phyloP scores from a whole-genome alignment of 805 yeast species.

The Candida krabiensis region DNA sequence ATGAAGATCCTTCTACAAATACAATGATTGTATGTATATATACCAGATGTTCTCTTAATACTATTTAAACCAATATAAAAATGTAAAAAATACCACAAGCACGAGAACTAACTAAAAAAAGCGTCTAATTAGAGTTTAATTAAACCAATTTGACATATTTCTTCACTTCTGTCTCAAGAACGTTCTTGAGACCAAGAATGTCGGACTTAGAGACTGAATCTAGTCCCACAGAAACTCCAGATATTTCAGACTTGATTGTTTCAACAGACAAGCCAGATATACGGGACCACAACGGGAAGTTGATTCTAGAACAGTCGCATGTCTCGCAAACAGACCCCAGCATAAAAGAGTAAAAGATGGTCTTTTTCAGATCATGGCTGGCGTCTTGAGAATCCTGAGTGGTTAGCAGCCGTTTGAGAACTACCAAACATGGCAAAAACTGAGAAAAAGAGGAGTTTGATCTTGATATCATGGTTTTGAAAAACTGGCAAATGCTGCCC shows the following conservation, averaged over 20 bases:
- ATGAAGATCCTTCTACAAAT: too few relatives aligned
- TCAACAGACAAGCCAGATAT: conserved; percentile 18
- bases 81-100: too few relatives aligned
- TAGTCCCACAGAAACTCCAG: conserved; percentile 2
- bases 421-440: conserved; percentile 6
- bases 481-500: neutral
- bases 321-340: conserved; percentile 1
- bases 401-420: conserved; percentile 3
- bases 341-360: conserved; percentile 7
- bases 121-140: too few relatives aligned
- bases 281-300: conserved; percentile 14
- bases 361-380: conserved; percentile 3
- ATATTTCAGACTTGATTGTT: conserved; percentile 6
- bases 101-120: too few relatives aligned
- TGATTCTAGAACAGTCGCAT: neutral
- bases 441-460: conserved; percentile 3
- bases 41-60: too few relatives aligned
- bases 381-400: conserved; percentile 1
- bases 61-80: too few relatives aligned
- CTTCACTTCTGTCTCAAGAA: conserved; percentile 16
- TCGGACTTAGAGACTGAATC: neutral
- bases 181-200: conserved; percentile 11
- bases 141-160: conserved; percentile 21
- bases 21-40: too few relatives aligned
- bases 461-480: conserved; percentile 4